Evolutionary conservation across 495 filamentous ascomycete species (phyloP).

Genomic region (Xylaria curta): DNA sequence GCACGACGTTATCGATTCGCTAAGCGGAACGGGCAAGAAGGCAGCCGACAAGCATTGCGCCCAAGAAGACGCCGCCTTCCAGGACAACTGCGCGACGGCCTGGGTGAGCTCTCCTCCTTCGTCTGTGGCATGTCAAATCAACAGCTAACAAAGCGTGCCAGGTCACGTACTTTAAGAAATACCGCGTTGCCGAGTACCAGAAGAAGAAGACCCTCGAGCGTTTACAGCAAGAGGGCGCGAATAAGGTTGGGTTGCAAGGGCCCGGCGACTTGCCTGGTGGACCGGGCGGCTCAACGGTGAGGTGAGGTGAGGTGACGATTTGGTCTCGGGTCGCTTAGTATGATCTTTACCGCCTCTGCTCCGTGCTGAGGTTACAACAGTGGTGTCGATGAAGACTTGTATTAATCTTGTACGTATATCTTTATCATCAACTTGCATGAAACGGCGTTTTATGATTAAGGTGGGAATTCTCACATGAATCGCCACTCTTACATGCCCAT

Average conservation of each 20-base stretch:
- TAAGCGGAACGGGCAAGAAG: constrained; percentile 69
- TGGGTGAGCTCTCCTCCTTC: constrained; percentile 65
- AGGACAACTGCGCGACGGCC: constrained; percentile 75
- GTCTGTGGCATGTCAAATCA: not conserved
- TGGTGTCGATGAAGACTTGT: constrained; percentile 9
- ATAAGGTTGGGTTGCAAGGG: constrained; percentile 54
- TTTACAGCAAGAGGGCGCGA: constrained; percentile 80
- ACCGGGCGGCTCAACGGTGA: constrained; percentile 16
- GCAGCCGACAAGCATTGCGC: constrained; percentile 70
- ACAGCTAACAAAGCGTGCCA: constrained; percentile 42
- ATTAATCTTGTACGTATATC: constrained; percentile 23
- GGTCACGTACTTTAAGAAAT: constrained; percentile 98
- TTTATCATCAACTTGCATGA: constrained; percentile 17
- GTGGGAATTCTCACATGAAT: not conserved
- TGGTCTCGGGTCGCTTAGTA: not conserved
- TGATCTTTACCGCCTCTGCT: not conserved
- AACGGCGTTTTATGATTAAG: constrained; percentile 2
- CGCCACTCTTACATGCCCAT: not conserved
- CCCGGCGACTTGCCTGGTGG: constrained; percentile 26
- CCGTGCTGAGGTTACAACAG: not conserved
- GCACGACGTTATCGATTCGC: constrained; percentile 80
- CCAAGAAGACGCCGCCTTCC: constrained; percentile 68
- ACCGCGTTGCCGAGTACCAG: constrained; percentile 88
- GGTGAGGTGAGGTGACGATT: not conserved
- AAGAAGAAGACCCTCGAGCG: constrained; percentile 79